Conservation (phyloP, 768 basidiomycete genomes). For the Dioszegia crocea region DNA sequence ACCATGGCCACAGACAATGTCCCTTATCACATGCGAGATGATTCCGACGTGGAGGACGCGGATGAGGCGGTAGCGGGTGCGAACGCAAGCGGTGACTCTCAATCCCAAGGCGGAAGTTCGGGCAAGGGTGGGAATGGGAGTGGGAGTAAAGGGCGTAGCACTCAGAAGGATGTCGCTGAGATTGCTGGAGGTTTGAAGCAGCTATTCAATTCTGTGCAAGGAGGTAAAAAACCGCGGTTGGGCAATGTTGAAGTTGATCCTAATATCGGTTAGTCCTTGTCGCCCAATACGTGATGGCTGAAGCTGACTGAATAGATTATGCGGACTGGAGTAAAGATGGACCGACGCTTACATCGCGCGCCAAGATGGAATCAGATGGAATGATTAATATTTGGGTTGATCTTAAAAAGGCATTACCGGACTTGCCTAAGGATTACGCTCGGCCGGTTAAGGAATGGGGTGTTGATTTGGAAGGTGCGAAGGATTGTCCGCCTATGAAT, state of each 20-base stretch:
- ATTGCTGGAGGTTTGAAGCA: conserved; percentile 3
- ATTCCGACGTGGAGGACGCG: conserved; percentile 7
- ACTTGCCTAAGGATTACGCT: conserved; percentile 56
- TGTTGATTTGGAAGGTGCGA: conserved; percentile 37
- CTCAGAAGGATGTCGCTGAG: conserved; percentile 10
- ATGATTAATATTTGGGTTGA: conserved; percentile 50
- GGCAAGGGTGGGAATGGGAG: no score
- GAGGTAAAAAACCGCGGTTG: conserved; percentile 13
- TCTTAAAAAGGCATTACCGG: conserved; percentile 56
- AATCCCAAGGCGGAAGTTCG: no score
- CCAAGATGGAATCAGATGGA: conserved; percentile 35
- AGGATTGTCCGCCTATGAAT: conserved; percentile 51
- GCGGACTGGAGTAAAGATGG: conserved; percentile 28
- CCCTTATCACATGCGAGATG: conserved; percentile 11
- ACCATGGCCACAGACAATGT: not conserved
- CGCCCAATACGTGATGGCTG: not conserved
- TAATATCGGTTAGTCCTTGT: conserved; percentile 23
- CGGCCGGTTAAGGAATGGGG: conserved; percentile 57
- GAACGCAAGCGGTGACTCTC: not conserved
- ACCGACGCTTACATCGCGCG: conserved; percentile 37
- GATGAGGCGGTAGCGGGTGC: not conserved
- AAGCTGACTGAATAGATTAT: conserved; percentile 25
- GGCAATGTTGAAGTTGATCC: conserved; percentile 37
- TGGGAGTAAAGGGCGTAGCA: no score
- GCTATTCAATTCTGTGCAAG: not conserved